Evolutionary conservation across 345 rosid genomes (phyloP), one percentile per base, ranked within the genome.

Genomic region (Pelargonium nanum): DNA sequence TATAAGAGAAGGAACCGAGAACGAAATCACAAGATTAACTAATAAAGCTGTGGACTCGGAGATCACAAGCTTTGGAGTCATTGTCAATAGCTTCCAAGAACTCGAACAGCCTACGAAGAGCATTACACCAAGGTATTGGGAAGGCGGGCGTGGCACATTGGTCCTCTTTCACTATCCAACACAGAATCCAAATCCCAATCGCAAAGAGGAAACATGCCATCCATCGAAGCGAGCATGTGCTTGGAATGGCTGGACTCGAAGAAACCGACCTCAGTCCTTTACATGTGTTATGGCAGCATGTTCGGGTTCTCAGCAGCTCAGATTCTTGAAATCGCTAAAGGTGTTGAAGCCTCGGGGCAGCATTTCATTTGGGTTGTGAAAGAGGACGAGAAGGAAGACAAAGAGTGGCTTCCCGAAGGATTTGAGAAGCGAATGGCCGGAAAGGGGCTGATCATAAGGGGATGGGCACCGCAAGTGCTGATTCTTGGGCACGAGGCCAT

Each of bases 401-500:
- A 72, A 21, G 50, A 63, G 1, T 57, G 48, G 55, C 7, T 52
- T 22, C 63, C 55, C 0, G 63, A 51, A 23, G 58, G 32, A 40
- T 77, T 64, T 22, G 84, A 80, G 69, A 22, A 69, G 22, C 69
- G 63, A 65, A 69, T 28, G 53, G 59, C 61, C 54, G 79, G 72
- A 1, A 64, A 59, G 7, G 68, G 80, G 19, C 17, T 83, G 50
- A 80, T 83, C 16, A 56, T 75, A 9, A 68, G 78, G 6, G 79
- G 85, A 10, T 83, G 78, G 83, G 76, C 77, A 2, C 83, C 81
- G 13, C 78, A 77, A 23, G 52, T 72, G 24, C 13, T 60, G 57
- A 77, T 77, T 21, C 78, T 77, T 7, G 75, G 74, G 2, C 75
- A 80, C 40, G 62, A 67, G 32, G 81, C 81, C 1, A 26, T 55